These are phyloP conservation scores for Trichoderma sp. DNA, from an alignment of 2,329 filamentous ascomycete species.

Conservation along the genomic window DNA sequence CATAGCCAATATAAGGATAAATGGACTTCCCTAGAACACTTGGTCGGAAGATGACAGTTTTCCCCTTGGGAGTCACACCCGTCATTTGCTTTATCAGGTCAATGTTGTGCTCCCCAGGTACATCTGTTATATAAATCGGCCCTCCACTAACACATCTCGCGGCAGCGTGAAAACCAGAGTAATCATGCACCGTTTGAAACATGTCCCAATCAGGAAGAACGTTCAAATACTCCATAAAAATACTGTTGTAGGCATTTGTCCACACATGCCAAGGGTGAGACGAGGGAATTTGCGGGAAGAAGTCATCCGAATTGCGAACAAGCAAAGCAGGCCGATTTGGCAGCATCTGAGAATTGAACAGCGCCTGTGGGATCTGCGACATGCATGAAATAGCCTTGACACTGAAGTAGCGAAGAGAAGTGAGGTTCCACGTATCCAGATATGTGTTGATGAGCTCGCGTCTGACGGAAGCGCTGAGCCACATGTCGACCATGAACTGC, in stretches of 20 bases:
- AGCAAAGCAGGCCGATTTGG: constrained; percentile 71
- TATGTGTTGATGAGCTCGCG: constrained; percentile 70
- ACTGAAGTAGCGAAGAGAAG: constrained; percentile 74
- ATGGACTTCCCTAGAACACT: constrained; percentile 70
- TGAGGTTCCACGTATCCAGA: constrained; percentile 81
- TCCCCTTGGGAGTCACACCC: constrained; percentile 66
- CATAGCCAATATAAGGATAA: constrained; percentile 72
- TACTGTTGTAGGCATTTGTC: constrained; percentile 83
- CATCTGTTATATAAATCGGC: constrained; percentile 91
- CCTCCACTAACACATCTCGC: constrained; percentile 87
- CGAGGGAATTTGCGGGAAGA: constrained; percentile 77
- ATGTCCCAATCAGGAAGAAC: constrained; percentile 80
- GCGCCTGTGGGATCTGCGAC: constrained; percentile 81
- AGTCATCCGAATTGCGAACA: constrained; percentile 86
- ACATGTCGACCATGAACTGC: constrained; percentile 83
- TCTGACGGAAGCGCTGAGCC: constrained; percentile 67
- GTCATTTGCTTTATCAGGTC: constrained; percentile 78
- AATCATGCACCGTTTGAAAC: constrained; percentile 65
- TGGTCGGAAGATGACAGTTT: constrained; percentile 78
- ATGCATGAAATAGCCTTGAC: constrained; percentile 86
- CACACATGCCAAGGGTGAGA: constrained; percentile 96
- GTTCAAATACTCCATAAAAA: constrained; percentile 82
- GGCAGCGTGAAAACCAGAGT: constrained; percentile 82
- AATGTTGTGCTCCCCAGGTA: constrained; percentile 76
- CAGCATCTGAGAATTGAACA: constrained; percentile 82